phyloP scores from a whole-genome alignment of 495 filamentous ascomycete genomes.

The Mytilinidion resinicola region DNA sequence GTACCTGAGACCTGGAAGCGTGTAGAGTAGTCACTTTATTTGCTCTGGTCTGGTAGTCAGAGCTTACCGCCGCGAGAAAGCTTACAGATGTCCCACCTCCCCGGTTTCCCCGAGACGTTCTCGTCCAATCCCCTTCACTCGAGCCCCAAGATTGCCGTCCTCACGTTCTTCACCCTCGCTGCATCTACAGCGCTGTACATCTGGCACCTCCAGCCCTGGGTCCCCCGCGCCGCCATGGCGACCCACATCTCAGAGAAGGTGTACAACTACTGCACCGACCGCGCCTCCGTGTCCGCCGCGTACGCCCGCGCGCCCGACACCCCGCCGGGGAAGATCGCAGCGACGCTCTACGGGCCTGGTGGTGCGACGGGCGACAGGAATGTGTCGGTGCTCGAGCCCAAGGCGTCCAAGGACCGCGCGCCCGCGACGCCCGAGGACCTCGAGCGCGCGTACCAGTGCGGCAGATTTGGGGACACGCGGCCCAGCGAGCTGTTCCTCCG shows the following conservation, averaged over 20 bases:
- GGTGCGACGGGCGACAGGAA: neutral
- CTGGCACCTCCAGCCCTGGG: constrained; percentile 8
- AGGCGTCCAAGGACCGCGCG: constrained; percentile 20
- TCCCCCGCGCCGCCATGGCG: constrained; percentile 8
- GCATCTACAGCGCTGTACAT: neutral
- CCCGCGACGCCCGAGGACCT: constrained; percentile 40
- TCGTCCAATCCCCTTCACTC: neutral
- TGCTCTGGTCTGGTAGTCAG: no score
- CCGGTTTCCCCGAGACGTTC: neutral
- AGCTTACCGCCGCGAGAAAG: no score
- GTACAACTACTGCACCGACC: constrained; percentile 46
- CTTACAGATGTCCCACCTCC: no score
- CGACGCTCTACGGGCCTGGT: constrained; percentile 45
- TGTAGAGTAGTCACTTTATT: no score
- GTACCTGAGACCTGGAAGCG: no score
- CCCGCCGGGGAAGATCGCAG: constrained; percentile 48
- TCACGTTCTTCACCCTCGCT: neutral
- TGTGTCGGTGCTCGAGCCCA: constrained; percentile 14
- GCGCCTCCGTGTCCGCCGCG: constrained; percentile 50
- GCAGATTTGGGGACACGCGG: constrained; percentile 57
- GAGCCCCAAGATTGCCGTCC: neutral
- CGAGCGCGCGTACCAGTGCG: constrained; percentile 51
- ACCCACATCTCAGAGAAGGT: constrained; percentile 44
- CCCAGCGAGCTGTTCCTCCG: constrained; percentile 63
- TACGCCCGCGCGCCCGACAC: constrained; percentile 49